phyloP scores from a whole-genome alignment of 1,284 basidiomycete species.

The Porogramme epimiltina region DNA sequence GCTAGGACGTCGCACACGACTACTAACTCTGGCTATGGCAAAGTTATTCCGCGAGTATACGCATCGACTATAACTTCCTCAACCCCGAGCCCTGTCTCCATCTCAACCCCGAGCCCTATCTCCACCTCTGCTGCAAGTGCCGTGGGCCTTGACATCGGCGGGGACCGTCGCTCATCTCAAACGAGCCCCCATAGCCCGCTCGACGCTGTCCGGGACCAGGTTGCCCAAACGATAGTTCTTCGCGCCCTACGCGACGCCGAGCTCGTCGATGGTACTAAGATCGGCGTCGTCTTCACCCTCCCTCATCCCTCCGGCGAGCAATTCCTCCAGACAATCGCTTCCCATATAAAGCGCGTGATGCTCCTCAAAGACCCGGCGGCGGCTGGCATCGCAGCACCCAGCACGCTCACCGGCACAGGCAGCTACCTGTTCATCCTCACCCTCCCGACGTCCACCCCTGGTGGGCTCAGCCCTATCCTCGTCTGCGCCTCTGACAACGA shows the following conservation, averaged over 20 bases:
- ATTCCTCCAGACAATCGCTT: slow-evolving; percentile 55
- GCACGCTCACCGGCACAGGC: slow-evolving; percentile 38
- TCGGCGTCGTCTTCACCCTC: slow-evolving; percentile 60
- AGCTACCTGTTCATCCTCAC: slow-evolving; percentile 61
- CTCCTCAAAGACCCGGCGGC: slow-evolving; percentile 14
- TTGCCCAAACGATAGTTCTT: slow-evolving; percentile 59
- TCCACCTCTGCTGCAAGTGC: background rate
- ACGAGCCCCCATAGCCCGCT: slow-evolving; percentile 33
- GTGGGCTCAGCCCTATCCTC: slow-evolving; percentile 42
- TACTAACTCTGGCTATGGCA: too few species aligned
- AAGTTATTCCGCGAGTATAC: too few species aligned
- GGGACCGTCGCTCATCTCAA: slow-evolving; percentile 17
- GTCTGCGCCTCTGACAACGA: slow-evolving; percentile 56
- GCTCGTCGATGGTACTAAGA: slow-evolving; percentile 48
- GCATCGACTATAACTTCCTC: background rate
- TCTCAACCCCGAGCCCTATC: slow-evolving; percentile 1
- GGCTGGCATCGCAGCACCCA: slow-evolving; percentile 39
- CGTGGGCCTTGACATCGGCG: too few species aligned
- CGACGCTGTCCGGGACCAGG: slow-evolving; percentile 61
- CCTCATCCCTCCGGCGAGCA: slow-evolving; percentile 52
- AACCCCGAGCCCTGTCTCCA: background rate
- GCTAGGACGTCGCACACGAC: too few species aligned
- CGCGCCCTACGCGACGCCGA: slow-evolving; percentile 53
- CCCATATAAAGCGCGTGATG: slow-evolving; percentile 21
- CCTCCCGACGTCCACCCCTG: slow-evolving; percentile 13